Base-by-base conservation (phyloP, 805 yeast species). In the Starmerella scarabaei region DNA sequence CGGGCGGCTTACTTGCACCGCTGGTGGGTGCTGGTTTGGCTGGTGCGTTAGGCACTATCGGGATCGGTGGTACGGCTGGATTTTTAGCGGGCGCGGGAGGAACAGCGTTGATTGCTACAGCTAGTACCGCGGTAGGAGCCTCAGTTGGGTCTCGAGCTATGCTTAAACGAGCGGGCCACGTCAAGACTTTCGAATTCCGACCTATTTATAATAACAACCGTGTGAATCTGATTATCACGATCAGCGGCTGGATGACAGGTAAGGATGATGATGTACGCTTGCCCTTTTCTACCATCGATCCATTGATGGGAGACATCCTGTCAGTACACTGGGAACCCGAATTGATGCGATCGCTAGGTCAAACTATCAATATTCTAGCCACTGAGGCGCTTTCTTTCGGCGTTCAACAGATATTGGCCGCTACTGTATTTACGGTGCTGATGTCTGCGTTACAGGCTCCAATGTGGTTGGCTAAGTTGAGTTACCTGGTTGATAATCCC, bases 1-100 rank as follows among this genome's bases (percentile, higher is more conserved):
- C 95, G 44, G 97, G 94, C 7, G 99, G 99, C 5, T 61, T 91
- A 33, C 63, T 91, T 33, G 98, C 98, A 0, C 99, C 99, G 0
- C 94, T 93, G 2, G 93, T 91, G 53, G 97, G 97, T 37, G 97
- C 97, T 1, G 99, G 99, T 53, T 56, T 91, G 21, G 98, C 97
- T 2, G 97, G 97, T 3, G 99, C 97, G 14, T 66, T 91, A 30
- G 78, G 96, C 1, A 91, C 98, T 0, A 74, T 88, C 18, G 99
- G 99, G 24, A 80, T 93, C 18, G 68, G 82, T 1, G 97, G 99
- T n/a, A 84, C 97, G 0, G 62, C 84, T 14, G 83, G 93, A 1
- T 91, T 91, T 50, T 64, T 91, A 24, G 96, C 96, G 0, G 97
- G 98, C 37, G 82, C 88, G 2, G 98, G 94, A 26, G 98, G 99